These are phyloP conservation scores for Rhododendron henanense DNA, from an alignment of 148 eudicot species.

Conservation along the genomic window DNA sequence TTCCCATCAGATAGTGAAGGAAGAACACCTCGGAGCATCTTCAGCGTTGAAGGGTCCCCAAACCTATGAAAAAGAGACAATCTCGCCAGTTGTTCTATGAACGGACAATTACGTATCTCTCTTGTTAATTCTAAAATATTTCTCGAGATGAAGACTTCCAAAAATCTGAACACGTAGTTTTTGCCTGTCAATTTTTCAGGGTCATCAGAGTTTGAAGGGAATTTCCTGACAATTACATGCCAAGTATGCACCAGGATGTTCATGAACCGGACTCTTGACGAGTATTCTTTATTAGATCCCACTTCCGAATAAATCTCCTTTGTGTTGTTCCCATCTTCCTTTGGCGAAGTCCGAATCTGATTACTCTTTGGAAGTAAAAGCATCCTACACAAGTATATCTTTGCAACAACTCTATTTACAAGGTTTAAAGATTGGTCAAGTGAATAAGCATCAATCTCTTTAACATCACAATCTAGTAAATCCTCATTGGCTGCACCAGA, in stretches of 20 bases:
- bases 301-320: slow-evolving; percentile 16
- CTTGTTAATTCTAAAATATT: slow-evolving; percentile 42
- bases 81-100: slow-evolving; percentile 52
- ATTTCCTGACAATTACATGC: slow-evolving; percentile 54
- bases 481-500: slow-evolving; percentile 21
- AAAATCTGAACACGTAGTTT: slow-evolving; percentile 35
- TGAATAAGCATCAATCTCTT: slow-evolving; percentile 31
- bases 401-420: slow-evolving; percentile 55
- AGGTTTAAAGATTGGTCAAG: slow-evolving; percentile 44
- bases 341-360: slow-evolving; percentile 18
- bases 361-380: slow-evolving; percentile 43
- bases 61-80: slow-evolving; percentile 69
- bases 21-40: slow-evolving; percentile 50
- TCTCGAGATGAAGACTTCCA: slow-evolving; percentile 52
- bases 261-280: slow-evolving; percentile 41
- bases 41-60: slow-evolving; percentile 59
- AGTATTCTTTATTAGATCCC: slow-evolving; percentile 21
- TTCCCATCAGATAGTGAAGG: slow-evolving; percentile 44
- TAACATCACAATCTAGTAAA: slow-evolving; percentile 39
- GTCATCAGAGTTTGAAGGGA: slow-evolving; percentile 25
- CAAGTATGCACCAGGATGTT: slow-evolving; percentile 55
- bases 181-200: slow-evolving; percentile 18
- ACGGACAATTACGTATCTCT: slow-evolving; percentile 45
- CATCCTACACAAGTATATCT: slow-evolving; percentile 49
- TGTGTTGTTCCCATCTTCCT: slow-evolving; percentile 18